Evolutionary conservation across 2,329 filamentous ascomycete species (phyloP).

Genomic region (Salinomyces thailandicus): DNA sequence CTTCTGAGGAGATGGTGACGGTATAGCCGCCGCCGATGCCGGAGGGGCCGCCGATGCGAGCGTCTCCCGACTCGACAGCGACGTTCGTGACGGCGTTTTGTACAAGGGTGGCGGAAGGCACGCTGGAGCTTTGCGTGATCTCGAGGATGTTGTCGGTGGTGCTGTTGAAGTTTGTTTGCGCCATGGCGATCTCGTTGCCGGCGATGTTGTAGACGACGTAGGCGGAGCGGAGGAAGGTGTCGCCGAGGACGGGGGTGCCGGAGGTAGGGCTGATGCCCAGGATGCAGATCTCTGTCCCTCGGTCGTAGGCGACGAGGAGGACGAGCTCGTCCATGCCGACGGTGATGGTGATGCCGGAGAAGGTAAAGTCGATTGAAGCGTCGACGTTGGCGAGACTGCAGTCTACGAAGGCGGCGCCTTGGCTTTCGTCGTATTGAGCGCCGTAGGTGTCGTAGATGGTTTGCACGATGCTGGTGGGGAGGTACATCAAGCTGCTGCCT

Average conservation of each 20-base stretch:
- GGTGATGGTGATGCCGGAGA: slow-evolving; percentile 44
- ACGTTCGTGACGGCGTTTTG: slow-evolving; percentile 40
- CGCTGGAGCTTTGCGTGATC: slow-evolving; percentile 40
- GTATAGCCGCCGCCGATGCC: slow-evolving; percentile 1
- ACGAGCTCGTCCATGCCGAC: slow-evolving; percentile 48
- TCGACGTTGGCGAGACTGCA: slow-evolving; percentile 42
- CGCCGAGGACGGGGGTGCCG: slow-evolving; percentile 44
- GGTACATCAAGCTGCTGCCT: slow-evolving; percentile 60
- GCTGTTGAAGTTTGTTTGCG: slow-evolving; percentile 51
- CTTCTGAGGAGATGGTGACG: slow-evolving; percentile 8
- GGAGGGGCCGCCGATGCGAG: slow-evolving; percentile 20
- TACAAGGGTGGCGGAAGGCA: slow-evolving; percentile 46
- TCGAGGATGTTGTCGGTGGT: slow-evolving; percentile 43
- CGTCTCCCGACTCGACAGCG: slow-evolving; percentile 34
- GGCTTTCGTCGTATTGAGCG: slow-evolving; percentile 31
- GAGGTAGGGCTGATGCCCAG: slow-evolving; percentile 43
- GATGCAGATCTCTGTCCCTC: slow-evolving; percentile 35
- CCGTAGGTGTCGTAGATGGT: slow-evolving; percentile 32
- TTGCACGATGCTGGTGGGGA: slow-evolving; percentile 51
- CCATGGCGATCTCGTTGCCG: slow-evolving; percentile 51
- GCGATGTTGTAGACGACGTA: slow-evolving; percentile 53
- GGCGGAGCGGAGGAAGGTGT: slow-evolving; percentile 52
- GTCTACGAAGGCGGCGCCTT: slow-evolving; percentile 41
- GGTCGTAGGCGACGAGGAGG: slow-evolving; percentile 35
- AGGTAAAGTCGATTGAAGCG: slow-evolving; percentile 46